Evolutionary conservation across 305 asterid species (phyloP).

Genomic region (Fraxinus angustifolia): DNA sequence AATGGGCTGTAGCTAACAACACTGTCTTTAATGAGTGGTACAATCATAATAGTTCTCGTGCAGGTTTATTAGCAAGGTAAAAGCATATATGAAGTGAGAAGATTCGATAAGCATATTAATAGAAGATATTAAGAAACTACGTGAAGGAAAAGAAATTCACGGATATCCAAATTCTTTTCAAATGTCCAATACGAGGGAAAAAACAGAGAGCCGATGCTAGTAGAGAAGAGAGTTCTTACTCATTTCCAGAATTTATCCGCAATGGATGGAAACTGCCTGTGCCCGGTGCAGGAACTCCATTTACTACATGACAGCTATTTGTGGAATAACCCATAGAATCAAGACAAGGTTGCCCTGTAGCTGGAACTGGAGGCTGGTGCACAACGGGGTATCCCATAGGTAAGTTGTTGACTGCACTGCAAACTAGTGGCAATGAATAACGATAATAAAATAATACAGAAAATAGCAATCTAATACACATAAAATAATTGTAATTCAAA

Average conservation of each 20-base stretch:
- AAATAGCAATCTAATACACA: not conserved
- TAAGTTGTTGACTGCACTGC: slow-evolving; percentile 75
- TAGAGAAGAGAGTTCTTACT: slow-evolving; percentile 40
- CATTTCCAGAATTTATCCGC: slow-evolving; percentile 60
- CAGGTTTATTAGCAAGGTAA: not conserved
- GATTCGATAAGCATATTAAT: not conserved
- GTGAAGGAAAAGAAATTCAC: not conserved
- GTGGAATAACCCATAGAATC: slow-evolving; percentile 53
- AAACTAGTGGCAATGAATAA: slow-evolving; percentile 36
- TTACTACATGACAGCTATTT: slow-evolving; percentile 56
- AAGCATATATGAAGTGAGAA: not conserved
- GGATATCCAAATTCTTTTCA: not conserved
- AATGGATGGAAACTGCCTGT: slow-evolving; percentile 51
- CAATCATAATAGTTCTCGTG: not conserved
- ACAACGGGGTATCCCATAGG: slow-evolving; percentile 76
- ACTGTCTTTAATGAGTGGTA: not conserved
- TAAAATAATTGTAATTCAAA: not conserved
- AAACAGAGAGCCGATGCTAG: not conserved
- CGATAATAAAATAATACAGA: slow-evolving; percentile 12
- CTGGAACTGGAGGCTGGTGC: slow-evolving; percentile 52
- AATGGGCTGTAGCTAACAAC: not conserved
- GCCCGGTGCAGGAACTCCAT: slow-evolving; percentile 61
- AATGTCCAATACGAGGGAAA: not conserved
- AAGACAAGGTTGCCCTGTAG: slow-evolving; percentile 59
- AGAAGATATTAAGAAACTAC: not conserved